These are phyloP conservation scores for Albizia julibrissin DNA, from an alignment of 306 rosid genomes.

Conservation along the genomic window DNA sequence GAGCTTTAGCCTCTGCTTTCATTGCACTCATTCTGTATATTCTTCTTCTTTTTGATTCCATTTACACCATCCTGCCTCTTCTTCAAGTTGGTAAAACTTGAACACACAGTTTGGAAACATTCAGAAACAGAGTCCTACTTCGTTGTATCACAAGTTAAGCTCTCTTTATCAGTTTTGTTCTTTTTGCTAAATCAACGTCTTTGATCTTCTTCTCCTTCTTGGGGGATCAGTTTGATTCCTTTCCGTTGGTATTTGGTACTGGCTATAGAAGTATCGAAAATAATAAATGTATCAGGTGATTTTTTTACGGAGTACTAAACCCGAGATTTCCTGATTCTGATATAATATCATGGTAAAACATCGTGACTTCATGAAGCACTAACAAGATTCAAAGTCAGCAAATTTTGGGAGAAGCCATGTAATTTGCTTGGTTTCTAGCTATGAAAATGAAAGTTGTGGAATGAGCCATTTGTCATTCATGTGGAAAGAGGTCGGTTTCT, in stretches of 20 bases:
- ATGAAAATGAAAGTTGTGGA: neutral
- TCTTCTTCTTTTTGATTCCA: slow-evolving; percentile 56
- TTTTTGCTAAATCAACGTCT: neutral
- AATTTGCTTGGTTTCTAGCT: neutral
- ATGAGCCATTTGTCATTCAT: slow-evolving; percentile 3
- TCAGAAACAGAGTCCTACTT: slow-evolving; percentile 2
- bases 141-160: slow-evolving; percentile 3
- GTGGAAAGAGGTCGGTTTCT: neutral
- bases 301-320: neutral
- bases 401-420: neutral
- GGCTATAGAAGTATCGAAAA: neutral
- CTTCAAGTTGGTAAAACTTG: slow-evolving; percentile 50
- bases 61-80: slow-evolving; percentile 59
- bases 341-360: neutral
- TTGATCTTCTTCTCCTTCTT: neutral
- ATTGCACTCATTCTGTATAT: slow-evolving; percentile 44
- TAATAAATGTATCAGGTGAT: neutral
- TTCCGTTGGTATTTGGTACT: neutral
- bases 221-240: neutral
- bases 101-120: neutral
- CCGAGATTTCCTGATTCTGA: neutral
- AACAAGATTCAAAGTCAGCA: neutral
- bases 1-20: slow-evolving; percentile 57
- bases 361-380: neutral
- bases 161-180: neutral